Evolutionary conservation across 257 asterid genomes (phyloP), one percentile per base, ranked within the genome.

Genomic region (Marsdenia floribunda): DNA sequence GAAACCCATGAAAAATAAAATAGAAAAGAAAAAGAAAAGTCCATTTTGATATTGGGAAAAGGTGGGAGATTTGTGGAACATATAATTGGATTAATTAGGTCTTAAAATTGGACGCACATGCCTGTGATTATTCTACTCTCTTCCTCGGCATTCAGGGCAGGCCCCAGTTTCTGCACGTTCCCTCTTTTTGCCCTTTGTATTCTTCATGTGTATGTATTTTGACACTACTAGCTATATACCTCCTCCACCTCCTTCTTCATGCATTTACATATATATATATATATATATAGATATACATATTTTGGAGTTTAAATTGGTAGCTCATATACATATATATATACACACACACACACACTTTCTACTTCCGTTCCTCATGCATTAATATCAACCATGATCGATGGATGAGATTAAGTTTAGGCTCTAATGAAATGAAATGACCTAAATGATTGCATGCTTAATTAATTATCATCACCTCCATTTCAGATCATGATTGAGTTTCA

Each of bases 61-160:
- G 76, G 33, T 24, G 55, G 60, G 22, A 53, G 67, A 77, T 82
- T 74, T 49, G 82, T 77, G 85, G 87, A 83, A 85, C 83, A 75
- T 82, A 84, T 81, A 70, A 81, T 79, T 81, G 80, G 73, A 52
- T 66, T 75, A 72, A 82, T 44, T 81, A 76, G 52, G 70, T 47
- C 70, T 76, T 74, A 87, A 78, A 83, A 80, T 81, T 53, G 89
- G 86, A 78, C 49, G 91, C 91, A 87, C 91, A 85, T 87, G 91
- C 88, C 61, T 72, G 65, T 72, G 81, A 80, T 80, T 86, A 86
- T 84, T 82, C 74, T 52, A 64, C 52, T 22, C 33, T n/a, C 24
- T 18, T 6, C 59, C 18, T 64, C 33, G 12, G 10, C 18, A 3
- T 50, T 35, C 26, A 3, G 0, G 9, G 18, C 49, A 58, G 76